Percentiles rank a stretch among this genome's conserved stretches.
Evolutionary conservation across 2,329 filamentous ascomycete species (phyloP).

Genomic region (Lachnellula subtilissima): DNA sequence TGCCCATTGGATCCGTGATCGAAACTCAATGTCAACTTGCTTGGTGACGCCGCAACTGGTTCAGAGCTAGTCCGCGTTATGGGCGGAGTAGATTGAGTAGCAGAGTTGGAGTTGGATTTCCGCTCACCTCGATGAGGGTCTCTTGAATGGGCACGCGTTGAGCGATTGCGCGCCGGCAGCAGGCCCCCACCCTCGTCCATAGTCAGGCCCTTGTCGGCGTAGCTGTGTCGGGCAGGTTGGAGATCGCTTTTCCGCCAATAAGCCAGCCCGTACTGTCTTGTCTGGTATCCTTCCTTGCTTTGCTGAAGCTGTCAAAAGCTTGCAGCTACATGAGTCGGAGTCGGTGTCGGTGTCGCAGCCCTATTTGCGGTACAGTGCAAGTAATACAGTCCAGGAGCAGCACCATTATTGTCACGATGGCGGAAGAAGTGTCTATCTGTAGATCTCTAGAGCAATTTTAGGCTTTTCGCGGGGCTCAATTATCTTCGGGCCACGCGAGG

Average conservation of each 20-base stretch:
- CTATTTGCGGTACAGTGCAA: too few species aligned
- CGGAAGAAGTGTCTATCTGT: too few species aligned
- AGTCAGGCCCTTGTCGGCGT: neutral
- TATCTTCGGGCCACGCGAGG: too few species aligned
- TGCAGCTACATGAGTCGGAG: neutral
- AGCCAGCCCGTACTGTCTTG: neutral
- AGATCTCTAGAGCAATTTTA: too few species aligned
- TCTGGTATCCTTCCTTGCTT: neutral
- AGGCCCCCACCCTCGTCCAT: neutral
- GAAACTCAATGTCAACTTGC: slow-evolving; percentile 9
- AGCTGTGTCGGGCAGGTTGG: neutral
- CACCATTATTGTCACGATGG: too few species aligned
- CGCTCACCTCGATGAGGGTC: slow-evolving; percentile 3
- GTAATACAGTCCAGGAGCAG: too few species aligned
- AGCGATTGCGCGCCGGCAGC: neutral
- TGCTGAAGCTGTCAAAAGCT: neutral
- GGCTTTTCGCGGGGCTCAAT: too few species aligned
- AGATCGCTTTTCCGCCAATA: neutral
- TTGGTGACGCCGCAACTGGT: slow-evolving; percentile 12
- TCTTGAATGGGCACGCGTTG: slow-evolving; percentile 1
- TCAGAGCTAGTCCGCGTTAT: slow-evolving; percentile 17
- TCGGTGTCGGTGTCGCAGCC: neutral
- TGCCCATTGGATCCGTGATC: slow-evolving; percentile 23
- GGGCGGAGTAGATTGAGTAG: slow-evolving; percentile 13
- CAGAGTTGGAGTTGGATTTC: slow-evolving; percentile 5